These are phyloP conservation scores for Micractinium conductrix DNA, from an alignment of 139 green algal species.

Conservation along the genomic window DNA sequence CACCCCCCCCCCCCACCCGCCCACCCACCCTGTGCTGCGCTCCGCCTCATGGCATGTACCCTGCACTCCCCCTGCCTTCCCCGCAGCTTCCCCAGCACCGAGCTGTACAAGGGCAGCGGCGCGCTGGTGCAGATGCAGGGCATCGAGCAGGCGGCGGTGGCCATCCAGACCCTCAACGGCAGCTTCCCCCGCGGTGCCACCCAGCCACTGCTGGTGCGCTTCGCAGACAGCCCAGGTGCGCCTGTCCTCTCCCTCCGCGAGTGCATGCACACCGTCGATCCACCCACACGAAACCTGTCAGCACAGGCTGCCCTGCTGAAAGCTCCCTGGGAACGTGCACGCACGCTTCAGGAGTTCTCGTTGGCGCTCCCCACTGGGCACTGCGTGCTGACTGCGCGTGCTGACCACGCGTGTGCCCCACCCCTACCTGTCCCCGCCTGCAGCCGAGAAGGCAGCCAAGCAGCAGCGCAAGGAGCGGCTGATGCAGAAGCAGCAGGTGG, in stretches of 20 bases:
- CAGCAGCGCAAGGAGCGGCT: constrained; percentile 42
- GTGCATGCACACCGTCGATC: too few relatives aligned
- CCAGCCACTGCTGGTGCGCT: constrained; percentile 64
- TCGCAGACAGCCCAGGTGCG: constrained; percentile 31
- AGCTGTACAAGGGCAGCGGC: constrained; percentile 45
- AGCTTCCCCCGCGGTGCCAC: constrained; percentile 41
- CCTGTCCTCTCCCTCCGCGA: too few relatives aligned
- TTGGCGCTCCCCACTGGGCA: too few relatives aligned
- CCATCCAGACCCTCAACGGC: constrained; percentile 68
- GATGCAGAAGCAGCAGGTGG: constrained; percentile 5
- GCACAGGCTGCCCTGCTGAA: too few relatives aligned
- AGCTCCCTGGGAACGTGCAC: too few relatives aligned
- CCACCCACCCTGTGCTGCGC: not conserved
- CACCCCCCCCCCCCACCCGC: not conserved
- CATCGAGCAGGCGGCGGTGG: constrained; percentile 50
- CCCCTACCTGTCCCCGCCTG: constrained; percentile 35
- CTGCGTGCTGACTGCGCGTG: too few relatives aligned
- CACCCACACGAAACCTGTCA: too few relatives aligned
- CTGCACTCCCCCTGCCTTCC: too few relatives aligned
- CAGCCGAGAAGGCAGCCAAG: constrained; percentile 73
- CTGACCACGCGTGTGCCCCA: constrained; percentile 20
- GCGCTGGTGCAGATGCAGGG: constrained; percentile 63
- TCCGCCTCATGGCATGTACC: too few relatives aligned
- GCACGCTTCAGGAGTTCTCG: too few relatives aligned
- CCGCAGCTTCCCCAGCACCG: constrained; percentile 42